Base-by-base conservation (phyloP, 768 basidiomycete genomes). In the Leccinum imitatum region DNA sequence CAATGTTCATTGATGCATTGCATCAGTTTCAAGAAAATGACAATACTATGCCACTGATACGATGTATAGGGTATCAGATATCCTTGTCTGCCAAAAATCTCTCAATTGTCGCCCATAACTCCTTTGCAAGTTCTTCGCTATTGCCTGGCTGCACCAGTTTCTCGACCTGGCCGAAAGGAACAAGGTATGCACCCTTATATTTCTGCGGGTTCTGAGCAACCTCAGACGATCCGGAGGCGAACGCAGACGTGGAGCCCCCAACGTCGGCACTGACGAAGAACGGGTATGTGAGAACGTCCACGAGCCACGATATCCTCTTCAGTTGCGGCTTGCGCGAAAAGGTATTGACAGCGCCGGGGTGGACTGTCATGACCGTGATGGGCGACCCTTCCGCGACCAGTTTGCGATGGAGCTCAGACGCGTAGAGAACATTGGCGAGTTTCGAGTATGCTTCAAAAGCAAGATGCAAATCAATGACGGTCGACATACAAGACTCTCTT, bases 361-460 rank as follows among this genome's bases (percentile, higher is more conserved):
- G 57, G 21, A 67, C 0, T 6, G 74, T 53, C 8, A 75, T 50
- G 53, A 68, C 17, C 9, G 17, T 41, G 39, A 41, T 41, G n/a
- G 39, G 8, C 3, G 39, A 41, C 17, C 39, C 39, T n/a, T 41
- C 72, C 0, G 66, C 67, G 1, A 11, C 27, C 23, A 87, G 70
- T 21, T 68, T 79, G 35, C 73, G 74, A 58, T 87, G 84, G 17
- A 87, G 71, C 61, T 81, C 76, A 30, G 75, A 78, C 1, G 78
- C 79, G 60, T 78, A 84, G 17, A 87, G 74, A 31, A 82, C 69
- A 53, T 76, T 77, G 17, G 80, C 77, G n/a, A 86, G 69, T 66
- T 87, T 87, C 51, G 82, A 74, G 37, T 77, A 68, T 0, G 67
- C 87, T 86, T 59, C 27, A 25, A 3, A 30, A 3, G 9, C 8